Conservation (phyloP, 2,329 filamentous ascomycete genomes). For the Ascochyta clinopodiicola region DNA sequence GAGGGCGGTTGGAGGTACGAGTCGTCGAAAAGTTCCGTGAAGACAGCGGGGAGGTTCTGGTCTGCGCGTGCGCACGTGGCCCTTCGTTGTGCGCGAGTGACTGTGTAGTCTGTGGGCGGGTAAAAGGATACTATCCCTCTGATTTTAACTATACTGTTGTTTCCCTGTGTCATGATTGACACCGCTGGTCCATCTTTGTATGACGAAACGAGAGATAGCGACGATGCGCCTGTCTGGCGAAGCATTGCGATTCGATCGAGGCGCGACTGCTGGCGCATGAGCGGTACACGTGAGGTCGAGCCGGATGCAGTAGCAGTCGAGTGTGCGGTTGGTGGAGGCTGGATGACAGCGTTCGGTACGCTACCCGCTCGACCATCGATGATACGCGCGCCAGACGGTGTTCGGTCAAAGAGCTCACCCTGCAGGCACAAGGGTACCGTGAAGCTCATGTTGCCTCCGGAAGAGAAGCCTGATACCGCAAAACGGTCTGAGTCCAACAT, state of each 20-base stretch:
- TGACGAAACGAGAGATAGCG: slow-evolving; percentile 45
- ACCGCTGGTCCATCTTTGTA: slow-evolving; percentile 46
- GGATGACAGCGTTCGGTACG: slow-evolving; percentile 32
- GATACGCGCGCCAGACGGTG: slow-evolving; percentile 36
- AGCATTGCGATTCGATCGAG: slow-evolving; percentile 46
- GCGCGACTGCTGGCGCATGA: slow-evolving; percentile 40
- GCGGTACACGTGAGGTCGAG: slow-evolving; percentile 45
- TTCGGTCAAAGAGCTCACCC: slow-evolving; percentile 51
- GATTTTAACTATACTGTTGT: slow-evolving; percentile 54
- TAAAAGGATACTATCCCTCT: slow-evolving; percentile 68
- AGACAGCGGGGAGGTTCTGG: slow-evolving; percentile 58
- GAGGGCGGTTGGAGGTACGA: slow-evolving; percentile 56
- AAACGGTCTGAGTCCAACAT: slow-evolving; percentile 64
- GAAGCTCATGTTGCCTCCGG: slow-evolving; percentile 68
- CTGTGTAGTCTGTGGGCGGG: slow-evolving; percentile 67
- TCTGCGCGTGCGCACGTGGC: slow-evolving; percentile 61
- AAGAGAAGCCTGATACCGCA: slow-evolving; percentile 67
- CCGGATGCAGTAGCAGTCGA: slow-evolving; percentile 34
- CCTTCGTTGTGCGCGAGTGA: slow-evolving; percentile 64
- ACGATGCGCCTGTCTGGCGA: slow-evolving; percentile 42
- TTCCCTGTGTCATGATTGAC: slow-evolving; percentile 40
- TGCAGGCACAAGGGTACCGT: slow-evolving; percentile 66
- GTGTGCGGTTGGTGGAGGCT: slow-evolving; percentile 20
- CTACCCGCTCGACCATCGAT: slow-evolving; percentile 36
- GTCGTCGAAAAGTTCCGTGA: slow-evolving; percentile 61